Base-by-base conservation (phyloP, 129 eudicot genomes). In the Gnaphalium uliginosum region DNA sequence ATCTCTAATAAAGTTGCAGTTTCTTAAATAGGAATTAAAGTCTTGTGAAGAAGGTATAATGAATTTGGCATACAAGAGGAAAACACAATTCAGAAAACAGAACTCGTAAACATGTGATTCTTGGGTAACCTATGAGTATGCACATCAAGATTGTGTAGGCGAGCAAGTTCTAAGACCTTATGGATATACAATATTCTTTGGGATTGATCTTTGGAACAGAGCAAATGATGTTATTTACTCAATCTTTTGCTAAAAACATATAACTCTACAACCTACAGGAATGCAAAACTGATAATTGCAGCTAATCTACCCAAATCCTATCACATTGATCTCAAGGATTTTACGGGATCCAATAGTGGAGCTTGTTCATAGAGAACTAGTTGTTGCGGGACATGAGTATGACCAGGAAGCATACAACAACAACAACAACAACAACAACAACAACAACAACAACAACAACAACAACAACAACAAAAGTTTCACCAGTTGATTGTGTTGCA, bases 121-220 rank as follows among this genome's bases (percentile, higher is more conserved):
- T 37, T 13, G 13, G 57, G 50, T 43, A 46, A 23, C 5, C 13
- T 2, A 23, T 15, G 60, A 46, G 23, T 25, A 24, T 22, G 23
- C 33, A 67, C 71, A 71, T 51, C 23, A 71, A 46, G 79, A 64
- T 39, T 74, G 26, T 25, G 61, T 46, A 63, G 48, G 51, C 62
- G 63, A 63, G 56, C 77, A 33, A 58, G 59, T 60, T 61, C 58
- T 43, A 26, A 39, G 39, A 24, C 25, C 25, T 6, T 50, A 46
- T 64, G 46, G 14, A 19, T 27, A 10, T 23, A 59, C 3, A 24
- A 63, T 21, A 24, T 48, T 50, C 65, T 48, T 23, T 65, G 58
- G 23, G 59, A 24, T 57, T 54, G 66, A 39, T 67, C 43, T 51
- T 54, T n/a, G 23, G 13, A 22, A 66, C 46, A 48, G 78, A 74